Base-by-base conservation (phyloP, 371 early-diverging fungal genomes). In the Batrachochytrium dendrobatidis region DNA sequence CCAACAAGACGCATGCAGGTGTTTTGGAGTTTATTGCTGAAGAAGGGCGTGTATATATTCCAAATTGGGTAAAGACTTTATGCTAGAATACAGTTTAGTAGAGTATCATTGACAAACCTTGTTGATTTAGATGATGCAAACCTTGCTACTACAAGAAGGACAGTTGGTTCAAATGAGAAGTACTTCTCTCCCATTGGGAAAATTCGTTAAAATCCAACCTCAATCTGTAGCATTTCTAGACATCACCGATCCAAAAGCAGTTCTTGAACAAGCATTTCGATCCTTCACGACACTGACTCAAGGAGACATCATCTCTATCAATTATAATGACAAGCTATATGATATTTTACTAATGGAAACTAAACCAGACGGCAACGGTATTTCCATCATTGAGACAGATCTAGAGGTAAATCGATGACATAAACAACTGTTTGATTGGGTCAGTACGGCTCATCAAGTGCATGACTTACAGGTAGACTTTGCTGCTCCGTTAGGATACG, bases 1-100 rank as follows among this genome's bases (percentile, higher is more conserved):
- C 55, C 55, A 58, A 63, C 32, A 35, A 46, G 24, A 91, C 98
- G 12, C 92, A 99, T 69, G 94, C 94, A 26, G 98, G 99, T 66
- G 99, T 99, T 1, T 84, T 99, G 6, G 99, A 99, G 73, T 99
- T 99, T 69, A 94, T 90, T 32, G 98, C 96, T 25, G 94, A 95
- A 65, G 96, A 96, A 74, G 98, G 96, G 24, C 79, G 92, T 29
- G 89, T 89, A 4, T 94, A 95, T 66, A 69, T 99, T 33, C 99
- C 99, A 29, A 86, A 88, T 50, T 99, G 99, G 99, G 91, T 91
- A 75, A 35, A 56, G 32, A 35, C 48, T 30, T 22, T 29, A 12
- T 26, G 12, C 29, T n/a, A 39, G 39, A 39, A 12, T 12, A n/a
- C 39, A 39, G 15, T n/a, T 39, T 39, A n/a, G 39, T n/a, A 15